These are phyloP conservation scores for Apocynum venetum DNA, from an alignment of 257 asterid species.

Conservation along the genomic window DNA sequence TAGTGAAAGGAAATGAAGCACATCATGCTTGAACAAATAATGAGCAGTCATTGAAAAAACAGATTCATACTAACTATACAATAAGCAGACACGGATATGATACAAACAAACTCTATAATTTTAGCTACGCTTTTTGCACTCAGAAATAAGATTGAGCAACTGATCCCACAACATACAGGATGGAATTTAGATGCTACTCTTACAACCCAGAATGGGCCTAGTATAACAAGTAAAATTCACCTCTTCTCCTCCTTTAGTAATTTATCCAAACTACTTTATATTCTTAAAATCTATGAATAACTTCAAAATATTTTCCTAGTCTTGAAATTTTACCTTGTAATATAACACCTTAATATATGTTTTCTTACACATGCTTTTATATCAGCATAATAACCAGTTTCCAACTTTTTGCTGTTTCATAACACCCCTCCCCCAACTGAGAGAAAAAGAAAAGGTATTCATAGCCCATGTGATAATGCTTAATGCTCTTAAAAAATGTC, in stretches of 20 bases:
- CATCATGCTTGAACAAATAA: not conserved
- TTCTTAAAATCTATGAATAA: not conserved
- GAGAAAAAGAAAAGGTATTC: not conserved
- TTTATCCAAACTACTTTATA: not conserved
- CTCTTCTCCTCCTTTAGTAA: not conserved
- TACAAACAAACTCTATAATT: not conserved
- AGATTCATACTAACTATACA: not conserved
- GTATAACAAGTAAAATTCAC: not conserved
- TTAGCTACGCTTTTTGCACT: not conserved
- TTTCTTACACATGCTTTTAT: not conserved
- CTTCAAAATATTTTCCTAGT: not conserved
- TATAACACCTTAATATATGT: not conserved
- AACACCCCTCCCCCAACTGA: not conserved
- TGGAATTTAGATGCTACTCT: not conserved
- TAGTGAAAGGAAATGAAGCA: not conserved
- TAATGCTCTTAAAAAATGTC: not conserved
- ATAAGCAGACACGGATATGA: not conserved
- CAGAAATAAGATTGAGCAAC: not conserved
- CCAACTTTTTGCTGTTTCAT: not conserved
- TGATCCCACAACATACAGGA: not conserved
- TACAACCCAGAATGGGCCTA: not conserved
- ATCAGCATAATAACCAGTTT: not conserved
- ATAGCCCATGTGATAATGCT: not conserved
- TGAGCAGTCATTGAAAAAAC: not conserved
- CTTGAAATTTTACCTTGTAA: not conserved